Base-by-base conservation (phyloP, 192 early-diverging fungal species). In the Coemansia aciculifera region DNA sequence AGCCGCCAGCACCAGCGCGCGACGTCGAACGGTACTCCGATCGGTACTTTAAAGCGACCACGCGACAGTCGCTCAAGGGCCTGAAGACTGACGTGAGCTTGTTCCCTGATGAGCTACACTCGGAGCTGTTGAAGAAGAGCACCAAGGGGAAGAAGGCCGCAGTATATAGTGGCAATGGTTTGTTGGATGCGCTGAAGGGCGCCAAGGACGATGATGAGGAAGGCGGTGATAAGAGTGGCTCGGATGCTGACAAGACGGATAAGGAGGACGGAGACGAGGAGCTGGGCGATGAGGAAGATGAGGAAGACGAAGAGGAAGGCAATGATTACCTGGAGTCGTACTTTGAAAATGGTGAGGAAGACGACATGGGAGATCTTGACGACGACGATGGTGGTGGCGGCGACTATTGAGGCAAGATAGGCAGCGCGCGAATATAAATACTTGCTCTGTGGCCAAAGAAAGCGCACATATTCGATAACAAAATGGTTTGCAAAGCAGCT, bases 311-410 rank as follows among this genome's bases (percentile, higher is more conserved):
- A 32, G 76, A 79, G 21, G 81, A 78, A 27, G 79, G 59, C 27
- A 79, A 84, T 49, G 81, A 84, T 23, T 84, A 84, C 49, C 64
- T 79, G 68, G 77, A 78, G 27, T 60, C 81, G 52, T 84, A 84
- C 76, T 84, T 84, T 74, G 77, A 84, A 21, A 84, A 84, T 27
- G 81, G 81, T 24, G 81, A 84, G 23, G 81, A 69, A 7, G 81
- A 84, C 59, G 81, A 84, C 48, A 40, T 79, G n/a, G 81, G 71
- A 57, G 81, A 79, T 21, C 52, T 69, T 12, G 81, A 84, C 57
- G 81, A 84, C 21, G 81, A 78, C 36, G 81, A 75, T 11, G 79
- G 79, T n/a, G 80, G 72, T 2, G 81, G 67, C 38, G 72, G 72
- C 44, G 68, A 79, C 42, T 83, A 73, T 24, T 68, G 48, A 61